Percentiles rank a stretch among this genome's conserved stretches.
Evolutionary conservation across 2,329 filamentous ascomycete genomes (phyloP).

Genomic region (Fusarium ramigenum): DNA sequence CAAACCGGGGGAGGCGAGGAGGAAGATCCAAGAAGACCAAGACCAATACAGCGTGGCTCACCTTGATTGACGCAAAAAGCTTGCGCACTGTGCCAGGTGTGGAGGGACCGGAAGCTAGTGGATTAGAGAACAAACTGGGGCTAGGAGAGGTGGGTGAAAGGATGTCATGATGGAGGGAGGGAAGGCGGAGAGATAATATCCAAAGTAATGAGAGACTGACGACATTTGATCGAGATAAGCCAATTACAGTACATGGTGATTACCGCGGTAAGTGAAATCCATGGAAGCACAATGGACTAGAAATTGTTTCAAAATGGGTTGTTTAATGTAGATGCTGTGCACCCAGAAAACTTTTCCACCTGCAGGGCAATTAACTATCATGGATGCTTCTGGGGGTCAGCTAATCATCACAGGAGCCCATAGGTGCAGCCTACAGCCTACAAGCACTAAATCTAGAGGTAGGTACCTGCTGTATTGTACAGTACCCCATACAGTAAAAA

Average conservation of each 20-base stretch:
- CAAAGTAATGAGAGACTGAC: slow-evolving; percentile 13
- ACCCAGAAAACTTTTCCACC: slow-evolving; percentile 15
- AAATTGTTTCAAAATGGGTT: not conserved
- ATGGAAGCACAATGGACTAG: not conserved
- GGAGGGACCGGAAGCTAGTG: slow-evolving; percentile 14
- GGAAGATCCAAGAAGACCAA: slow-evolving; percentile 35
- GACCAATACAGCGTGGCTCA: slow-evolving; percentile 30
- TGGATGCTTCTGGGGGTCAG: slow-evolving; percentile 21
- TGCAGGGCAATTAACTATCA: slow-evolving; percentile 5
- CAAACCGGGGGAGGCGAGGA: slow-evolving; percentile 33
- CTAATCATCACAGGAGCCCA: slow-evolving; percentile 6
- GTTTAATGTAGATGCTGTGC: not conserved
- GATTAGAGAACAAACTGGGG: slow-evolving; percentile 29
- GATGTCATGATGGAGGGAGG: slow-evolving; percentile 37
- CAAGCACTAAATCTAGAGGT: not conserved
- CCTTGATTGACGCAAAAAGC: slow-evolving; percentile 8
- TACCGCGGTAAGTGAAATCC: not conserved
- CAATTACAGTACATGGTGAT: slow-evolving; percentile 6
- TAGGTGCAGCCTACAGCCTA: not conserved
- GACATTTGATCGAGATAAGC: slow-evolving; percentile 16
- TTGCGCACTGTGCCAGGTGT: slow-evolving; percentile 19
- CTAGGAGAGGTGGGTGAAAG: slow-evolving; percentile 34
- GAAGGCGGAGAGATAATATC: slow-evolving; percentile 18
- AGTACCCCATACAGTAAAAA: slow-evolving; percentile 35
- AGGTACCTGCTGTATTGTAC: slow-evolving; percentile 2